Conservation (phyloP, 352 stramenopile species). For the Halophytophthora batemanensis region DNA sequence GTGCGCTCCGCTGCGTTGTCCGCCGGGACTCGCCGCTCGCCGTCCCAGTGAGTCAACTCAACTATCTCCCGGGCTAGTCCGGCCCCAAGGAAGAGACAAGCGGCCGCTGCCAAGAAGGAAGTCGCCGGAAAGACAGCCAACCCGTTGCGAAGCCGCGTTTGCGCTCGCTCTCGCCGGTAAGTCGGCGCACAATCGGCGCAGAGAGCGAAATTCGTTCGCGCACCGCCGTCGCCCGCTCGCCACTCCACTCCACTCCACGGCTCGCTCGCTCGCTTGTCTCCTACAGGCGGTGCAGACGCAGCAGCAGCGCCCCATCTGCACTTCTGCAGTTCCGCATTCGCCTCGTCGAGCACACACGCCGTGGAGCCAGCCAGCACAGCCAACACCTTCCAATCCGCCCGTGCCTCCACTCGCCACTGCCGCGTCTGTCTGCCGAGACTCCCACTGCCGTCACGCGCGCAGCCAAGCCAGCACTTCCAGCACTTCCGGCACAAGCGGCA, state of each 20-base stretch:
- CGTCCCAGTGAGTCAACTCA: too few species aligned
- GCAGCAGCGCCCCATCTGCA: slow-evolving; percentile 20
- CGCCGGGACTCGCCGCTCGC: too few species aligned
- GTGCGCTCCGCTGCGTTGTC: too few species aligned
- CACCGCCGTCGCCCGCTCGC: too few species aligned
- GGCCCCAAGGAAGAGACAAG: neutral
- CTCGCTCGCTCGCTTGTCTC: too few species aligned
- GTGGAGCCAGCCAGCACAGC: neutral
- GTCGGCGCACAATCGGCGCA: too few species aligned
- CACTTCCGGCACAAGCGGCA: too few species aligned
- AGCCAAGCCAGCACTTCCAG: too few species aligned
- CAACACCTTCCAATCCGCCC: neutral
- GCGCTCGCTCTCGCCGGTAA: neutral
- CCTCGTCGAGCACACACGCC: slow-evolving; percentile 3
- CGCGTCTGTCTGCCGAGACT: neutral
- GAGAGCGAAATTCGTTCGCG: too few species aligned
- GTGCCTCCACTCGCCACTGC: slow-evolving; percentile 11
- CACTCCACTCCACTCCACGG: too few species aligned
- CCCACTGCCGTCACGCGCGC: slow-evolving; percentile 13
- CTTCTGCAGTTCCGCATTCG: slow-evolving; percentile 26
- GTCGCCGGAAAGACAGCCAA: slow-evolving; percentile 20
- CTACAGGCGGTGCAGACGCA: too few species aligned
- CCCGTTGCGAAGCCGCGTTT: slow-evolving; percentile 2
- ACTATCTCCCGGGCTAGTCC: too few species aligned
- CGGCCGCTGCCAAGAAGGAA: slow-evolving; percentile 13